Percentiles rank a stretch among this genome's conserved stretches.
Evolutionary conservation across 768 basidiomycete species (phyloP).

Genomic region (Amanita thiersii): DNA sequence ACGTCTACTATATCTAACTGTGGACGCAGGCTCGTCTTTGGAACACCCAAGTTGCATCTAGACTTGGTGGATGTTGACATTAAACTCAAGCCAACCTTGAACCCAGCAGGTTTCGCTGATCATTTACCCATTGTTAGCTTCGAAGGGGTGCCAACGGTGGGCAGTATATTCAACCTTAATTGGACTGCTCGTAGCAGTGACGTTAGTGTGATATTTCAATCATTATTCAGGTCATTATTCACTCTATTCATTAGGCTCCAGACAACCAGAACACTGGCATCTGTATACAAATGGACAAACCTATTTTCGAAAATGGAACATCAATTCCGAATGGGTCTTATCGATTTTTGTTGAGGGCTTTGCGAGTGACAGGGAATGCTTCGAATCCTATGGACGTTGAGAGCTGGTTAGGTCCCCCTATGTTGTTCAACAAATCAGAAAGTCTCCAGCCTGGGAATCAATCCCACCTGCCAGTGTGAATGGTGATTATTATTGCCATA

Average conservation of each 20-base stretch:
- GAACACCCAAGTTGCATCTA: constrained; percentile 35
- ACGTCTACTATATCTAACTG: constrained; percentile 2
- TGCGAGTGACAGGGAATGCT: constrained; percentile 35
- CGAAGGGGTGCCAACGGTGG: constrained; percentile 24
- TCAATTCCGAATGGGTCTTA: constrained; percentile 33
- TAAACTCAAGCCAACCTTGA: constrained; percentile 22
- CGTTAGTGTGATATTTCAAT: constrained; percentile 18
- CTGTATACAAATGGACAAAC: no score
- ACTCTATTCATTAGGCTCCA: constrained; percentile 28
- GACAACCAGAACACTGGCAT: constrained; percentile 21
- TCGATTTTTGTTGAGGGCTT: constrained; percentile 28
- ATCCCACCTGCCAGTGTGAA: no score
- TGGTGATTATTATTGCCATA: no score
- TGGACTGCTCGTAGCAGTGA: constrained; percentile 40
- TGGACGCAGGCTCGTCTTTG: constrained; percentile 38
- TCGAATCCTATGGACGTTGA: constrained; percentile 36
- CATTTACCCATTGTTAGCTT: not conserved
- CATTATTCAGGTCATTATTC: not conserved
- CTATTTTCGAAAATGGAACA: constrained; percentile 37
- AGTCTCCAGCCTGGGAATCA: no score
- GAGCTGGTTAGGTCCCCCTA: constrained; percentile 37
- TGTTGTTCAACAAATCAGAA: no score
- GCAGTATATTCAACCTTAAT: constrained; percentile 37
- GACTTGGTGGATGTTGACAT: constrained; percentile 37
- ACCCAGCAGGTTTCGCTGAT: constrained; percentile 3